phyloP scores from a whole-genome alignment of 768 basidiomycete genomes.

The Russula griseocarnosa region DNA sequence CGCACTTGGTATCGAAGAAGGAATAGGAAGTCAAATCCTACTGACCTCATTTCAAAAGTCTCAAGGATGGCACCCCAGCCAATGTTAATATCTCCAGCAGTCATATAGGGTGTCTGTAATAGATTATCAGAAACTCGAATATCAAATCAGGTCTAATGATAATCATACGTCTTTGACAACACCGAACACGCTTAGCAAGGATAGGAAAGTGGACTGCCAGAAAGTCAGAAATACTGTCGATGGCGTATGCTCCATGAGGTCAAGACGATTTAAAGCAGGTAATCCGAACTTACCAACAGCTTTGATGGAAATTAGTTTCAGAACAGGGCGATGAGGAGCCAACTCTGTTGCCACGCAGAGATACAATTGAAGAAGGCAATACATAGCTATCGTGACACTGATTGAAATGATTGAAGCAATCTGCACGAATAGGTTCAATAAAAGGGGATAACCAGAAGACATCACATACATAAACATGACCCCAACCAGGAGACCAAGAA shows the following conservation, averaged over 20 bases:
- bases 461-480: constrained; percentile 58
- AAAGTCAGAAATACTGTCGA: constrained; percentile 64
- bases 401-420: constrained; percentile 58
- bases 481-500: constrained; percentile 65
- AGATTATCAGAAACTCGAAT: constrained; percentile 16
- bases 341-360: constrained; percentile 52
- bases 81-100: constrained; percentile 67
- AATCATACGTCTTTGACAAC: constrained; percentile 58
- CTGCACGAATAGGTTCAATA: constrained; percentile 34
- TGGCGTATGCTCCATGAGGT: background rate
- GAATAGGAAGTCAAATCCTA: constrained; percentile 23
- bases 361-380: constrained; percentile 70
- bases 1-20: background rate
- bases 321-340: constrained; percentile 54
- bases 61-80: constrained; percentile 65
- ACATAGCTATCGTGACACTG: constrained; percentile 76
- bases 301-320: constrained; percentile 70
- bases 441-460: background rate
- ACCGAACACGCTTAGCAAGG: constrained; percentile 51
- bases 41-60: constrained; percentile 74
- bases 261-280: background rate
- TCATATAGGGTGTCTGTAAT: constrained; percentile 61
- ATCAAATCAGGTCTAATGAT: background rate
- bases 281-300: constrained; percentile 51
- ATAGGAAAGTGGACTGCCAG: constrained; percentile 66